Base-by-base conservation (phyloP, 2,329 filamentous ascomycete genomes). In the Zymoseptoria pseudotritici region DNA sequence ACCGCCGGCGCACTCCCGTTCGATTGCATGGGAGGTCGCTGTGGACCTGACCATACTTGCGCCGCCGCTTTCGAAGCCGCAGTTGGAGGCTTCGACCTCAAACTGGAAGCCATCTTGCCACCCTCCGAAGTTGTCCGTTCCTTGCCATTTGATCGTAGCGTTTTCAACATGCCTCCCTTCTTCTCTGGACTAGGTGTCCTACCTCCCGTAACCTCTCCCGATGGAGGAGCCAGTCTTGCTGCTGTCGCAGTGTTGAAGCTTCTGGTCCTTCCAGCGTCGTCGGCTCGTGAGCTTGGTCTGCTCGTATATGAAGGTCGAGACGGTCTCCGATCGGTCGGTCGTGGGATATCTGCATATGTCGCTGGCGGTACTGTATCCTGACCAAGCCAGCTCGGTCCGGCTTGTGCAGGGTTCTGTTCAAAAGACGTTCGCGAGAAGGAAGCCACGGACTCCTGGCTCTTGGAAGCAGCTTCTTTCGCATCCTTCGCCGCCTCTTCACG, bases 321-420 rank as follows among this genome's bases (percentile, higher is more conserved):
- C 24, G 66, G 66, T 55, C 57, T 67, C 42, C 66, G 63, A 29
- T 61, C 63, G 26, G 69, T 62, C 10, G 71, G 88, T 59, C 86
- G 85, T n/a, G 89, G 88, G n/a, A 96, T 79, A 66, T 95, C 88
- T 4, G 86, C 83, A 71, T 95, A 96, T 61, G 82, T 86, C 54
- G 92, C 83, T 7, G 89, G 88, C 53, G 90, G 90, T 63, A 96
- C 87, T 1, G 90, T 94, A 11, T 90, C 89, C 64, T 87, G 82
- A 50, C 90, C 91, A 68, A 96, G 88, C 80, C 85, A 92, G 3
- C 84, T 86, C 10, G 74, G 26, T 54, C 63, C 52, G 8, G 7
- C 36, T 51, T 52, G 55, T 9, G 6, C 2, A 50, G 56, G 50
- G 50, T 55, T 55, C 58, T 59, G 50, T 46, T 64, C 58, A 53